These are phyloP conservation scores for Eutypa lata DNA, from an alignment of 2,329 filamentous ascomycete genomes.

Conservation along the genomic window DNA sequence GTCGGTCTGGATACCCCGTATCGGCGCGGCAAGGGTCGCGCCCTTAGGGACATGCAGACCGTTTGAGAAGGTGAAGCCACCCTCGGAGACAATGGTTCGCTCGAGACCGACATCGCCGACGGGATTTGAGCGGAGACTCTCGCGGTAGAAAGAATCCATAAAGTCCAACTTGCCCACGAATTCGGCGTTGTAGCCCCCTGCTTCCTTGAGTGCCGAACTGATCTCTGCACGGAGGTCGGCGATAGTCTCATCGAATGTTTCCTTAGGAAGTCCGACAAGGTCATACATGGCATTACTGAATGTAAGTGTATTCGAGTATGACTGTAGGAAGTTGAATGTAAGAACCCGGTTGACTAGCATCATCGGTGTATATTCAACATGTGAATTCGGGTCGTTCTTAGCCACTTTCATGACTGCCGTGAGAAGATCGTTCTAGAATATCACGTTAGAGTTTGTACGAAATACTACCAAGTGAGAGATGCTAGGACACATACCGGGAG, in stretches of 20 bases:
- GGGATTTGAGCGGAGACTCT: slow-evolving; percentile 13
- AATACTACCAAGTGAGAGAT: too few species aligned
- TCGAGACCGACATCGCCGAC: slow-evolving; percentile 15
- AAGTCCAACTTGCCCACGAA: slow-evolving; percentile 13
- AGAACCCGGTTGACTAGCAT: slow-evolving; percentile 7
- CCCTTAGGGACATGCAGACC: slow-evolving; percentile 13
- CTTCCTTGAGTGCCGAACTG: slow-evolving; percentile 1
- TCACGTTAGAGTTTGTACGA: not conserved
- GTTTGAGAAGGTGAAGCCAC: slow-evolving; percentile 14
- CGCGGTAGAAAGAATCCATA: slow-evolving; percentile 17
- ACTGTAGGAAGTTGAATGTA: slow-evolving; percentile 8
- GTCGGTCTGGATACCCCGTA: not conserved
- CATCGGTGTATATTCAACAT: slow-evolving; percentile 7
- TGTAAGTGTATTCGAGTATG: slow-evolving; percentile 8
- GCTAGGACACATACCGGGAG: not conserved
- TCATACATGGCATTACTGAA: slow-evolving; percentile 15
- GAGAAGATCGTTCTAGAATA: slow-evolving; percentile 4
- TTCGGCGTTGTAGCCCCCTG: not conserved
- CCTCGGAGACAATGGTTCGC: slow-evolving; percentile 10
- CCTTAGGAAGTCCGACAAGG: slow-evolving; percentile 7
- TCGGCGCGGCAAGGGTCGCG: slow-evolving; percentile 7
- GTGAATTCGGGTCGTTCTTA: slow-evolving; percentile 9
- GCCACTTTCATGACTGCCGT: slow-evolving; percentile 10
- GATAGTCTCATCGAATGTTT: slow-evolving; percentile 4
- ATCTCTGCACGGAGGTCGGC: slow-evolving; percentile 6